These are phyloP conservation scores for Suhomyces kilbournensis DNA, from an alignment of 805 yeast genomes.

Conservation along the genomic window DNA sequence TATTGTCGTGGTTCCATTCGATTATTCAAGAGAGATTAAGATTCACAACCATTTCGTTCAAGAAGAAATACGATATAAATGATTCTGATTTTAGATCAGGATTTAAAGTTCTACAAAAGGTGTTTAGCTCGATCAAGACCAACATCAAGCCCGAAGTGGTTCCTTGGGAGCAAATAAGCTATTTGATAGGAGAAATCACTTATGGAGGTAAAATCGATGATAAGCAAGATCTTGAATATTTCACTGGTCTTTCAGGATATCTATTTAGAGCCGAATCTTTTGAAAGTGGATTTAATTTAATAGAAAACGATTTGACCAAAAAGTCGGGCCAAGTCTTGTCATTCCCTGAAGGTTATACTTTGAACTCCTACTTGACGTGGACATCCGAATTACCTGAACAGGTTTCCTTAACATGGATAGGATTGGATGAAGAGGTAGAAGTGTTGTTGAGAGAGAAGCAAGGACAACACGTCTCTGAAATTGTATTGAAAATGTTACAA, in stretches of 20 bases:
- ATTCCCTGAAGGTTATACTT: constrained; percentile 47
- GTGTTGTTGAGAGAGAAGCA: constrained; percentile 22
- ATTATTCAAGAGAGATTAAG: constrained; percentile 56
- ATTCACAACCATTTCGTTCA: constrained; percentile 63
- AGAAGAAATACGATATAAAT: constrained; percentile 61
- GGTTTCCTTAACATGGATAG: constrained; percentile 54
- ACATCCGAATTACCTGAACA: constrained; percentile 49
- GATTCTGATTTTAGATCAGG: constrained; percentile 66
- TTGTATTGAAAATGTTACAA: background rate
- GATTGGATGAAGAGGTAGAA: constrained; percentile 45
- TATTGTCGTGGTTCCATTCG: constrained; percentile 70
- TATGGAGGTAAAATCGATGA: constrained; percentile 66
- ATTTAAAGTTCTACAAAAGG: constrained; percentile 38
- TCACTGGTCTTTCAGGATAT: constrained; percentile 31
- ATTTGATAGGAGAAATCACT: constrained; percentile 50
- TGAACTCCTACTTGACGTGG: constrained; percentile 46
- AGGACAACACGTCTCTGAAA: constrained; percentile 14
- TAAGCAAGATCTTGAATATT: constrained; percentile 35
- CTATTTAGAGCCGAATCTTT: constrained; percentile 43
- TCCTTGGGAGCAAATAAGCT: constrained; percentile 54
- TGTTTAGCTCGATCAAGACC: constrained; percentile 24
- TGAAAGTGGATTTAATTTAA: constrained; percentile 40
- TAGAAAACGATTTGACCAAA: constrained; percentile 23
- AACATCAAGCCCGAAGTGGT: constrained; percentile 21
- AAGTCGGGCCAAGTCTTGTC: constrained; percentile 16